A percentile compares a stretch with the other conserved stretches of the same genome.
phyloP scores from a whole-genome alignment of 2,329 filamentous ascomycete species.

The Volutella citrinella region DNA sequence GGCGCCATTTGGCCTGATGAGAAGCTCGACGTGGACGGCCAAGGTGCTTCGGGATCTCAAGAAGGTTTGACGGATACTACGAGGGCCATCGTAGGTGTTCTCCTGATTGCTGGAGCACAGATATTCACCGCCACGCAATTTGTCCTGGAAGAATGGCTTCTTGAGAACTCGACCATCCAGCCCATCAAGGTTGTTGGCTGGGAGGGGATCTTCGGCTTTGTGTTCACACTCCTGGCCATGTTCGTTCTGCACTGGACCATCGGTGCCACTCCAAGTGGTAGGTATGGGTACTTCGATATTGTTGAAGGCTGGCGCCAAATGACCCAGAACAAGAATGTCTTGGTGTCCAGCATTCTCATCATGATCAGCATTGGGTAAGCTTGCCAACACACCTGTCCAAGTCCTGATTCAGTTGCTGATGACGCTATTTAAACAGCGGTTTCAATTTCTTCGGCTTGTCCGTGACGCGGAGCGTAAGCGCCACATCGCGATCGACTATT shows the following conservation, averaged over 20 bases:
- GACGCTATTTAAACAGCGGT: slow-evolving; percentile 52
- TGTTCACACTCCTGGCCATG: slow-evolving; percentile 76
- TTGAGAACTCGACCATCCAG: slow-evolving; percentile 63
- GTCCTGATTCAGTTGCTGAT: too few relatives aligned
- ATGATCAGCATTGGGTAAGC: slow-evolving; percentile 96
- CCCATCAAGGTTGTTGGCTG: slow-evolving; percentile 91
- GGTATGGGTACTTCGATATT: slow-evolving; percentile 85
- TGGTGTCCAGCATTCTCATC: slow-evolving; percentile 78
- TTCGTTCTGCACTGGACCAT: slow-evolving; percentile 73
- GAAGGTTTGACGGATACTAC: slow-evolving; percentile 33
- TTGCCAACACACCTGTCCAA: too few relatives aligned
- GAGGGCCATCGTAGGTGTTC: slow-evolving; percentile 74
- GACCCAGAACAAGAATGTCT: slow-evolving; percentile 66
- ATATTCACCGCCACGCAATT: slow-evolving; percentile 97
- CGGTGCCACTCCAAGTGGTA: slow-evolving; percentile 70
- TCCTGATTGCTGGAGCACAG: slow-evolving; percentile 90
- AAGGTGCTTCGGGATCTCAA: slow-evolving; percentile 32
- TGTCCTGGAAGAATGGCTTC: slow-evolving; percentile 90
- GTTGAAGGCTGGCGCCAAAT: slow-evolving; percentile 82
- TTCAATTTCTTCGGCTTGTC: slow-evolving; percentile 99
- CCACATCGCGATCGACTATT: slow-evolving; percentile 91
- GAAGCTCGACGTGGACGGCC: slow-evolving; percentile 41
- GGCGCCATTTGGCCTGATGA: slow-evolving; percentile 76
- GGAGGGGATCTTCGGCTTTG: slow-evolving; percentile 91
- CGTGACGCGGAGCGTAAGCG: slow-evolving; percentile 84